These are phyloP conservation scores for Crotalaria pallida DNA, from an alignment of 306 rosid species.

Conservation along the genomic window DNA sequence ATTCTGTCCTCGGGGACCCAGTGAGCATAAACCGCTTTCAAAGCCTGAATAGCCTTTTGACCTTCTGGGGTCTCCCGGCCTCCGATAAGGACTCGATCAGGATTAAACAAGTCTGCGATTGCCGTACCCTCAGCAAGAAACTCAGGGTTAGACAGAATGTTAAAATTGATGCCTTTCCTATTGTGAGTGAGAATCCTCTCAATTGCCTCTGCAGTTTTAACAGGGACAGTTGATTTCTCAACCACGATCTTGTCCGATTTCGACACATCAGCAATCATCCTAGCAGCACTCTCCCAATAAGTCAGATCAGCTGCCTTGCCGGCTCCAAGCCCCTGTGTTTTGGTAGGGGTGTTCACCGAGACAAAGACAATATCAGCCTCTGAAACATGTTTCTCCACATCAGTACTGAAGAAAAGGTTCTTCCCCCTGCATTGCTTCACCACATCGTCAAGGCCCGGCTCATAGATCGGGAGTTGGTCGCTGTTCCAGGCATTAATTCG, in stretches of 20 bases:
- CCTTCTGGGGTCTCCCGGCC: constrained; percentile 95
- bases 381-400: constrained; percentile 76
- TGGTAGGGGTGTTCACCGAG: constrained; percentile 91
- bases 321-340: constrained; percentile 90
- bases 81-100: constrained; percentile 83
- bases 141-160: constrained; percentile 86
- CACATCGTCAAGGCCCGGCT: constrained; percentile 69
- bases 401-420: constrained; percentile 58
- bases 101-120: constrained; percentile 53
- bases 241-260: constrained; percentile 85
- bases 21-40: constrained; percentile 75
- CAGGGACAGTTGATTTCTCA: constrained; percentile 90
- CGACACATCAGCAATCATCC: constrained; percentile 91
- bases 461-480: constrained; percentile 56
- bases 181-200: constrained; percentile 86
- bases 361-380: constrained; percentile 86
- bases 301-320: constrained; percentile 95
- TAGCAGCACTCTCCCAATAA: constrained; percentile 94
- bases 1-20: constrained; percentile 74
- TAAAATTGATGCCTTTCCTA: constrained; percentile 81
- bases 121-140: constrained; percentile 98
- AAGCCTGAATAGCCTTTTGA: constrained; percentile 56
- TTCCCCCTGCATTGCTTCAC: constrained; percentile 58
- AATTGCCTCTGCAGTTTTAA: constrained; percentile 92
- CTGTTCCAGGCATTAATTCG: constrained; percentile 68